phyloP scores from a whole-genome alignment of 768 basidiomycete species.

The Pleurotus giganteus region DNA sequence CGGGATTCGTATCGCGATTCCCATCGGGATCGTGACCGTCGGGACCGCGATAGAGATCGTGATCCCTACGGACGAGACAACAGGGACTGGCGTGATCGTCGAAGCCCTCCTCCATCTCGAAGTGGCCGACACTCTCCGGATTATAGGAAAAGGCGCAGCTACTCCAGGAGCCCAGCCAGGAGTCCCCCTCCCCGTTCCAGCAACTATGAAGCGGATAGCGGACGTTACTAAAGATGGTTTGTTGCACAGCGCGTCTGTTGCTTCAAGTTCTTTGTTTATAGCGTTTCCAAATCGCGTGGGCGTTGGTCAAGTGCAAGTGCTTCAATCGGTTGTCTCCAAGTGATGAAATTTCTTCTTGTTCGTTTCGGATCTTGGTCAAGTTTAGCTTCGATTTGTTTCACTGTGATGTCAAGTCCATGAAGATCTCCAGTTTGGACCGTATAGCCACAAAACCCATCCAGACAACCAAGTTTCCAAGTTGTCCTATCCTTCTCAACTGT shows the following conservation, averaged over 20 bases:
- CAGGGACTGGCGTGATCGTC: conserved; percentile 78
- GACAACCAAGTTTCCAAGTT: conserved; percentile 69
- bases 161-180: conserved; percentile 77
- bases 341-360: conserved; percentile 40
- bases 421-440: conserved; percentile 43
- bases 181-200: conserved; percentile 52
- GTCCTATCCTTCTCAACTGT: conserved; percentile 48
- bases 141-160: conserved; percentile 71
- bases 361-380: conserved; percentile 41
- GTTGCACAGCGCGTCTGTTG: conserved; percentile 9
- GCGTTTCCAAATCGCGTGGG: conserved; percentile 25
- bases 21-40: conserved; percentile 45
- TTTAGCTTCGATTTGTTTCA: conserved; percentile 49
- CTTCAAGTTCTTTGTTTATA: conserved; percentile 11
- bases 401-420: conserved; percentile 37
- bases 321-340: conserved; percentile 30
- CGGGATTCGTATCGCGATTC: conserved; percentile 37
- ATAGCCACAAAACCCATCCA: conserved; percentile 40
- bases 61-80: conserved; percentile 70
- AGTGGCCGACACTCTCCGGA: conserved; percentile 76
- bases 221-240: conserved; percentile 32
- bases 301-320: conserved; percentile 43
- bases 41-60: conserved; percentile 51
- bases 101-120: conserved; percentile 65
- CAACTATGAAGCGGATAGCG: conserved; percentile 26